phyloP scores from a whole-genome alignment of 352 stramenopile species.

The Thalassiosira livingstoniorum region DNA sequence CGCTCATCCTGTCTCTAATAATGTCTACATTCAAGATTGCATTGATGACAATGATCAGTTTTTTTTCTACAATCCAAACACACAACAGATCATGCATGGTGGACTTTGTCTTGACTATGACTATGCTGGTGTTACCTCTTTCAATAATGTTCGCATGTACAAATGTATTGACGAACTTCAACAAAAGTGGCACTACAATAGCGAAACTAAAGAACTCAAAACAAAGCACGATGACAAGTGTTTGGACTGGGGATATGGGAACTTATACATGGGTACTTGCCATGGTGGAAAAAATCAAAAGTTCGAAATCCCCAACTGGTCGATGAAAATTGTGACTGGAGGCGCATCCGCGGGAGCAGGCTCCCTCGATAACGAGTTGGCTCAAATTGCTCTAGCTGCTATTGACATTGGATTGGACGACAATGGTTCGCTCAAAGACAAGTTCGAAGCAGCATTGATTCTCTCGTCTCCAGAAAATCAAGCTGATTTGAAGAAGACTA shows the following conservation, averaged over 20 bases:
- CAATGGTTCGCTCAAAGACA: not conserved
- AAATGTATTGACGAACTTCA: not conserved
- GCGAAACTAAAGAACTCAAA: not conserved
- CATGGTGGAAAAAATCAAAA: slow-evolving; percentile 9
- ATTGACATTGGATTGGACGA: not conserved
- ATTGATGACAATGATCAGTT: not conserved
- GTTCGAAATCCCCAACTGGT: not conserved
- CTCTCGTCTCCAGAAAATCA: not conserved
- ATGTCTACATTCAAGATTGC: not conserved
- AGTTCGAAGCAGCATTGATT: no score
- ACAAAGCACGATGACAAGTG: not conserved
- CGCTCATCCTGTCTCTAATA: not conserved
- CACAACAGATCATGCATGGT: not conserved
- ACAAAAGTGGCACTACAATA: slow-evolving; percentile 1
- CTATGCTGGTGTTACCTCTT: no score
- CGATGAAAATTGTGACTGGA: no score
- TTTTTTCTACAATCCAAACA: not conserved
- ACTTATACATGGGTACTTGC: not conserved
- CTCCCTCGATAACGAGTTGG: not conserved
- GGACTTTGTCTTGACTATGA: not conserved
- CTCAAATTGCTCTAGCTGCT: not conserved
- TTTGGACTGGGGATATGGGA: not conserved
- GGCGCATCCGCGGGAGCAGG: no score
- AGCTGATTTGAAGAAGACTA: not conserved
- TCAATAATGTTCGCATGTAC: not conserved